Base-by-base conservation (phyloP, 768 basidiomycete species). In the Russula compacta region DNA sequence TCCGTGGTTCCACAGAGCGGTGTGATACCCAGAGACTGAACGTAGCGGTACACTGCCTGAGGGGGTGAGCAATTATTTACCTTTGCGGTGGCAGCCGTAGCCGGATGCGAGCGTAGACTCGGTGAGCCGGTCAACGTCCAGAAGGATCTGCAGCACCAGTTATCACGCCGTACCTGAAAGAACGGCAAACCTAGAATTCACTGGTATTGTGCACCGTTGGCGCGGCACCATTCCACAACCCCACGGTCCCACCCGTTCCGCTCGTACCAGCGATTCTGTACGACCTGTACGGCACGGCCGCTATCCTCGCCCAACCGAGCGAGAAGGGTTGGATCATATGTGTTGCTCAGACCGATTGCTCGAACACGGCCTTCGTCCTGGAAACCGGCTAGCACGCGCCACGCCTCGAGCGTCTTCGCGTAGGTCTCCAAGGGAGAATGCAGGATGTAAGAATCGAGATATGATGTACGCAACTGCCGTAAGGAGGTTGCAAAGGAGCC, bases 81-180 rank as follows among this genome's bases (percentile, higher is more conserved):
- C 17, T 74, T 60, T 0, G 83, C 80, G 14, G 86, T 72, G 4
- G 72, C 64, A 17, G 71, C 65, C 5, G 86, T 68, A 2, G 73
- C 69, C 0, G 78, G 80, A 67, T 84, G 79, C 4, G 69, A 56
- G 5, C 91, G 73, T 9, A 92, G 74, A 15, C 69, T 74, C 4
- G 89, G 85, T 3, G 89, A 87, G n/a, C 89, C 87, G 1, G 86
- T 80, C 24, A 94, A 73, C 24, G 92, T 92, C 91, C 92, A 92
- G 71, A 93, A 92, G 15, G 89, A 90, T 67, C 89, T 90, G 66
- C 32, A 48, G 38, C 21, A 56, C 12, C 12, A 19, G 7, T 33
- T 52, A 35, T 36, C 52, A 14, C 10, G 48, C 14, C 15, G 29
- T 40, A 17, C 38, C 33, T 5, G 8, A 24, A 8, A 46, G 38